A percentile compares a stretch with the other conserved stretches of the same genome.
Conservation (phyloP, 83 land plant species). For the Thuja plicata region DNA sequence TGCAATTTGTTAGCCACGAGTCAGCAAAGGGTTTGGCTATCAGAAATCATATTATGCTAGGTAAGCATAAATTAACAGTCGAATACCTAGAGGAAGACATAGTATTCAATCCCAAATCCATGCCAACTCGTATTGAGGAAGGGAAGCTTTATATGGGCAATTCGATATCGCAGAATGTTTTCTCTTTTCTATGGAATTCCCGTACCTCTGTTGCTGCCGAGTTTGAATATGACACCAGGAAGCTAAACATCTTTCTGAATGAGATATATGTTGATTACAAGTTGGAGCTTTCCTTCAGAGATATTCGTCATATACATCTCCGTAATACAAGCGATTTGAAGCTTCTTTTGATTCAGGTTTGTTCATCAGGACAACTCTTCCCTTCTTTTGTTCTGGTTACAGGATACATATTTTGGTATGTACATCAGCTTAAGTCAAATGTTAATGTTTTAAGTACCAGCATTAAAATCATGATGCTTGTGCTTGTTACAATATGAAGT, state of each 20-base stretch:
- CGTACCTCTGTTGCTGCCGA: neutral
- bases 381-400: neutral
- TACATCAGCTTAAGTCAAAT: no score
- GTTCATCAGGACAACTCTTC: neutral
- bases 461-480: neutral
- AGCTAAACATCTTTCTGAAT: neutral
- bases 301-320: slow-evolving; percentile 7
- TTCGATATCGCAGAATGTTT: neutral
- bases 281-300: slow-evolving; percentile 7
- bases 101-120: slow-evolving; percentile 25
- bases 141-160: slow-evolving; percentile 4
- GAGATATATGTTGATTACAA: neutral
- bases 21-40: slow-evolving; percentile 10
- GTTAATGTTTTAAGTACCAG: neutral
- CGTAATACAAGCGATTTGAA: neutral
- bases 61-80: neutral
- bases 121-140: slow-evolving; percentile 11
- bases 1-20: slow-evolving; percentile 19
- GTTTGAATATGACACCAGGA: slow-evolving; percentile 2
- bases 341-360: slow-evolving; percentile 12
- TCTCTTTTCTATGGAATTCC: neutral
- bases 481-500: neutral
- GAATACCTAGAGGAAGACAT: slow-evolving; percentile 24
- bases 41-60: neutral
- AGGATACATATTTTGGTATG: no score